Base-by-base conservation (phyloP, 345 rosid genomes). In the Eucalyptus camaldulensis region DNA sequence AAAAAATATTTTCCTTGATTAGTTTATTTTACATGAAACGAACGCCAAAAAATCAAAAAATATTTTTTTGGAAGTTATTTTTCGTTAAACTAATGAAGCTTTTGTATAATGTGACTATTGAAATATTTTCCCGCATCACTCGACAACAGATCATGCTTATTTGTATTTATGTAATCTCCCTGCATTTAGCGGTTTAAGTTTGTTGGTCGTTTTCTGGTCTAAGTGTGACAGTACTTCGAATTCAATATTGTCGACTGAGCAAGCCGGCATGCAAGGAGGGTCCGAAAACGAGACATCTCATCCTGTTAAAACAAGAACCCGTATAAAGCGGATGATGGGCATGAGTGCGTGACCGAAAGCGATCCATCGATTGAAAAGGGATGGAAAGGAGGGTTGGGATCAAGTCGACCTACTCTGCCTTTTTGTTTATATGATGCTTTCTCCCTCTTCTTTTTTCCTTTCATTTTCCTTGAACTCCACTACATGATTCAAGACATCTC, bases 11-110 rank as follows among this genome's bases (percentile, higher is more conserved):
- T 53, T 53, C 0, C 10, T 21, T 1, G 5, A 53, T 1, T 21
- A 53, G 2, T 53, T 53, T 21, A 53, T 19, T 0, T 19, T 53
- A 53, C 2, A 4, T 21, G 25, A 19, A 53, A 1, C 4, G 10
- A 53, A 21, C 1, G 0, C 58, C 0, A 19, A 0, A 53, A 21
- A 53, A 19, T 24, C 2, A 53, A 53, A 19, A 53, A 53, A 4
- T 53, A 53, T 8, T 19, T 21, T 53, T 53, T 8, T 19, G 2
- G 1, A 53, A 53, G 58, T 21, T 1, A 8, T 21, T 53, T 53
- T 53, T 53, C 0, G 0, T 21, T 0, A 21, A 53, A 53, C 2
- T 1, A 0, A 8, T 1, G 8, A 21, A 53, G 2, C 5, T 2
- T 53, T 1, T 21, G 2, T 53, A 21, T 19, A 53, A 2, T 0